Percentiles rank a stretch among this genome's conserved stretches.
Conservation (phyloP, 306 rosid species). For the Trichosanthes truncata region DNA sequence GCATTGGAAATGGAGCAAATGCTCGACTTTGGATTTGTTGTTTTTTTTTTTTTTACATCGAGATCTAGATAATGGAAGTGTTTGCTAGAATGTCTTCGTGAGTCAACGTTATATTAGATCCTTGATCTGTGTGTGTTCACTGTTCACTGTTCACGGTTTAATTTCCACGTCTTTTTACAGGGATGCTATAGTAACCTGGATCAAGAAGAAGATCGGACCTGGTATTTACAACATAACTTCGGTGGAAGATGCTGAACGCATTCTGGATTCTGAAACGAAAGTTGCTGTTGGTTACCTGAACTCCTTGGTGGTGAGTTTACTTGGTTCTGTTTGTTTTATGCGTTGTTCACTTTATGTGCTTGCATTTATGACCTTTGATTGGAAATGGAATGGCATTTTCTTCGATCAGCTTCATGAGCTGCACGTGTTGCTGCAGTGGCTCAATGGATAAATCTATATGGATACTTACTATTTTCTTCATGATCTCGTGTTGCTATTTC, state of each 20-base stretch:
- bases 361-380: not conserved
- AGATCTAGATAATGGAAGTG: not conserved
- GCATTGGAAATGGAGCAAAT: not conserved
- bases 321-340: not conserved
- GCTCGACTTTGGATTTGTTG: not conserved
- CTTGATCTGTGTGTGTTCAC: not conserved
- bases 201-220: constrained; percentile 94
- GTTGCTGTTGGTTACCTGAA: constrained; percentile 77
- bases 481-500: constrained; percentile 12
- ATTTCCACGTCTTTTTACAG: constrained; percentile 24
- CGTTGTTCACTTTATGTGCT: not conserved
- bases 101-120: not conserved
- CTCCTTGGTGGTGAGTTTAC: constrained; percentile 72
- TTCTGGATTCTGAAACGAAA: constrained; percentile 60
- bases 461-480: not conserved
- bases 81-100: not conserved
- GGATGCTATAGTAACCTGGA: constrained; percentile 81
- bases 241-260: constrained; percentile 61
- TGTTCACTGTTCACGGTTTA: not conserved
- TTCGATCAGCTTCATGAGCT: not conserved
- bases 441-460: not conserved
- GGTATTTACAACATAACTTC: constrained; percentile 70
- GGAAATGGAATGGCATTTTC: not conserved
- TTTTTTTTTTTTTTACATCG: not conserved
- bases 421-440: not conserved